Base-by-base conservation (phyloP, 2,329 filamentous ascomycete genomes). In the Phialophora verrucosa region DNA sequence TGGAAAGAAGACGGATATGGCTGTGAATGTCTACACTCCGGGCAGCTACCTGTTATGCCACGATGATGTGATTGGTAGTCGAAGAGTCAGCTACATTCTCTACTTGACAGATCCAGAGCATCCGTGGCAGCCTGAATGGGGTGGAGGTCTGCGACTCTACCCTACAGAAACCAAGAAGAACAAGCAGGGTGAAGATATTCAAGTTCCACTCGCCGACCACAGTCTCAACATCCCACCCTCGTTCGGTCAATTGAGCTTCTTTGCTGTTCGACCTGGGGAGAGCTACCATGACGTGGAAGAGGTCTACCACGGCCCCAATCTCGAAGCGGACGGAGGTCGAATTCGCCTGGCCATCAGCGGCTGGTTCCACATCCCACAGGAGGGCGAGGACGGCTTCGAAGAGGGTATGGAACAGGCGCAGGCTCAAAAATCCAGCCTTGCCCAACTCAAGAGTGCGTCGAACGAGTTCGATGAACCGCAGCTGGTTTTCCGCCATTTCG, bases 271-370 rank as follows among this genome's bases (percentile, higher is more conserved):
- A 81, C 95, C 95, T 0, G 95, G 95, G n/a, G 90, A 97, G 84
- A 98, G 94, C 78, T 99, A 98, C 79, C 95, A 99, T 79, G 95
- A 99, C 77, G 95, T 99, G 63, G 94, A 98, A 80, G 95, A 99
- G 80, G 95, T 99, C 4, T 98, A 97, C 80, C 88, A 91, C 74
- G 83, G 81, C 70, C 83, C 76, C 66, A 83, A 82, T 76, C 85
- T 82, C 73, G 86, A 87, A 78, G 85, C 88, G 62, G 85, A 84
- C 76, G 87, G 84, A 77, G 85, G 75, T 67, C 76, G 79, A 8
- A 88, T 97, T 57, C 89, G 95, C 72, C 98, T 99, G 94, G 95
- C 95, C 59, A 97, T 99, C 75, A 97, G 92, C 76, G 95, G 95
- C 60, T 99, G 95, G 95, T 99, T 96, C 78, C 95, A 99, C 79